Percentiles rank a stretch among this genome's conserved stretches.
These are phyloP conservation scores for Drechmeria coniospora DNA, from an alignment of 2,329 filamentous ascomycete genomes.

Conservation along the genomic window DNA sequence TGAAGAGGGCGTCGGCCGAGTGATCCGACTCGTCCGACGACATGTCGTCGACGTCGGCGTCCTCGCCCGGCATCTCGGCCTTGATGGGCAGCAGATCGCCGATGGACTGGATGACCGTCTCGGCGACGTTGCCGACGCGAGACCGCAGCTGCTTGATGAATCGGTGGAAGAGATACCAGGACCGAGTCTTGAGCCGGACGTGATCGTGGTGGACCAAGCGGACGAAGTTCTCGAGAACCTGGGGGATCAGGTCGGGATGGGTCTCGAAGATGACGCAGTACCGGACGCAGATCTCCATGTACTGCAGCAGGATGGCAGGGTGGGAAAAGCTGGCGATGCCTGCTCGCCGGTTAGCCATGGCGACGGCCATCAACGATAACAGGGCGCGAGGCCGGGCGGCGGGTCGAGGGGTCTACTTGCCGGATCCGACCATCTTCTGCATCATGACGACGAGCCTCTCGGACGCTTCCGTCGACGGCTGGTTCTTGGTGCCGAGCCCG, in stretches of 20 bases:
- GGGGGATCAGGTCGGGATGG: conserved; percentile 66
- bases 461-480: conserved; percentile 63
- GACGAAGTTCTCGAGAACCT: conserved; percentile 83
- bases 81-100: conserved; percentile 79
- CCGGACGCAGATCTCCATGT: conserved; percentile 95
- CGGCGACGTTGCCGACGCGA: conserved; percentile 76
- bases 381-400: too few species aligned
- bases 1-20: conserved; percentile 81
- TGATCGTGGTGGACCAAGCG: conserved; percentile 78
- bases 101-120: conserved; percentile 82
- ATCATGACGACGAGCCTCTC: conserved; percentile 84
- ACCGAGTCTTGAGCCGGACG: conserved; percentile 72
- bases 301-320: conserved; percentile 84
- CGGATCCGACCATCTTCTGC: conserved; percentile 85
- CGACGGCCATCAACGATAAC: background rate
- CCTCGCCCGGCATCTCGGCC: conserved; percentile 66
- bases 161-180: conserved; percentile 93
- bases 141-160: conserved; percentile 76
- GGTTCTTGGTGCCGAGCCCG: conserved; percentile 72
- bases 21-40: conserved; percentile 86
- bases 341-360: conserved; percentile 15
- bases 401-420: too few species aligned
- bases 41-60: conserved; percentile 79
- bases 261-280: conserved; percentile 88
- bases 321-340: conserved; percentile 76